Evolutionary conservation across 768 basidiomycete genomes (phyloP).

Genomic region (Boletus fagicola): DNA sequence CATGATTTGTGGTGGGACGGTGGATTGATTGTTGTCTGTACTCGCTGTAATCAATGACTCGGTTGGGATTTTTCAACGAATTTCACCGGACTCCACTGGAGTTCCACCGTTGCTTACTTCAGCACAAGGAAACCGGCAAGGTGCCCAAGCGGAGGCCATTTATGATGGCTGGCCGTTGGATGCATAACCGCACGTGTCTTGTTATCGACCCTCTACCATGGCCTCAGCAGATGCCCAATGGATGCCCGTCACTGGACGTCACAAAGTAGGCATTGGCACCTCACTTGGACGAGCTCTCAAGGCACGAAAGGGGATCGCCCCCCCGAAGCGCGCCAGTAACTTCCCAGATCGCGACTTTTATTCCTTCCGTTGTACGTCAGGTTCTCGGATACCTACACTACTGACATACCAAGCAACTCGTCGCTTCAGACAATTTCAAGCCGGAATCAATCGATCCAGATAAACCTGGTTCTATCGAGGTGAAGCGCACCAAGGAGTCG

Average conservation of each 20-base stretch:
- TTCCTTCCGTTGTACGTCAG: slow-evolving; percentile 67
- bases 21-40: slow-evolving; percentile 8
- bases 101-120: slow-evolving; percentile 25
- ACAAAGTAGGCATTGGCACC: slow-evolving; percentile 57
- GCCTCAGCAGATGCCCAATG: slow-evolving; percentile 45
- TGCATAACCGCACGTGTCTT: slow-evolving; percentile 19
- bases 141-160: slow-evolving; percentile 13
- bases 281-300: slow-evolving; percentile 67
- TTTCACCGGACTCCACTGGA: background rate
- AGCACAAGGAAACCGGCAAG: slow-evolving; percentile 18
- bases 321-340: slow-evolving; percentile 38
- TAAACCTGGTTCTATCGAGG: slow-evolving; percentile 64
- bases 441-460: slow-evolving; percentile 66
- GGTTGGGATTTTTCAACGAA: background rate
- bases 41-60: slow-evolving; percentile 1
- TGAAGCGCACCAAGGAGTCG: slow-evolving; percentile 51
- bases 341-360: slow-evolving; percentile 70
- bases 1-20: background rate
- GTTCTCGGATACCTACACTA: background rate
- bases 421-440: slow-evolving; percentile 65
- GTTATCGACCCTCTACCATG: slow-evolving; percentile 38
- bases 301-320: slow-evolving; percentile 57
- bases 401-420: slow-evolving; percentile 2
- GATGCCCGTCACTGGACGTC: slow-evolving; percentile 59
- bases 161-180: slow-evolving; percentile 11